Evolutionary conservation across 805 yeast species (phyloP).

Genomic region (Kodamaea kaohsiungensis): DNA sequence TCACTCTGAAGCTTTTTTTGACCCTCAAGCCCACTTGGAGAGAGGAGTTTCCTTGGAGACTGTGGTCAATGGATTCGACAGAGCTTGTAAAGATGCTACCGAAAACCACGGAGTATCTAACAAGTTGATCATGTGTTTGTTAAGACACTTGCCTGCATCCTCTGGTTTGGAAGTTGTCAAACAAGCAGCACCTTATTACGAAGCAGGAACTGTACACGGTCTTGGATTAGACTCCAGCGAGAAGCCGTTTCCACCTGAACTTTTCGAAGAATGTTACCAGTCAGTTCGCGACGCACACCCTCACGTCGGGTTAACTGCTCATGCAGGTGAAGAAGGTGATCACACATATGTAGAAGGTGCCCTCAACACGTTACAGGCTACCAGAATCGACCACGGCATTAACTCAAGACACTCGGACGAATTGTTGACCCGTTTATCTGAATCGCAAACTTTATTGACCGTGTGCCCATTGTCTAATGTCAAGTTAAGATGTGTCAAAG

Average conservation of each 20-base stretch:
- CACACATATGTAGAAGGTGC: slow-evolving; percentile 63
- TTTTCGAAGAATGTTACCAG: slow-evolving; percentile 64
- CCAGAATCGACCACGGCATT: slow-evolving; percentile 82
- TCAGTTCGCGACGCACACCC: slow-evolving; percentile 50
- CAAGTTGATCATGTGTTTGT: slow-evolving; percentile 77
- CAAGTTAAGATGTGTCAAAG: slow-evolving; percentile 69
- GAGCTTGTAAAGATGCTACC: slow-evolving; percentile 66
- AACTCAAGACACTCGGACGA: slow-evolving; percentile 57
- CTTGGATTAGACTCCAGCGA: slow-evolving; percentile 84
- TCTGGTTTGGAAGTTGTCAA: slow-evolving; percentile 60
- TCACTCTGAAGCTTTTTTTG: slow-evolving; percentile 80
- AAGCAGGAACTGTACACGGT: slow-evolving; percentile 55
- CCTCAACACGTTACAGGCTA: slow-evolving; percentile 51
- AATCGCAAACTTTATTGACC: slow-evolving; percentile 57
- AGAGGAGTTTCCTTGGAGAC: slow-evolving; percentile 60
- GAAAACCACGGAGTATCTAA: slow-evolving; percentile 61
- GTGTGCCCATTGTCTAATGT: slow-evolving; percentile 80
- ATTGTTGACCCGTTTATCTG: slow-evolving; percentile 58
- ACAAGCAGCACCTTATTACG: slow-evolving; percentile 51
- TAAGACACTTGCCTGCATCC: slow-evolving; percentile 70
- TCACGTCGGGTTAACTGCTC: slow-evolving; percentile 69
- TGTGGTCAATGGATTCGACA: slow-evolving; percentile 65
- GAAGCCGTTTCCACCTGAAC: slow-evolving; percentile 71
- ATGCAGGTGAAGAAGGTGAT: slow-evolving; percentile 90
- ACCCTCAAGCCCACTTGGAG: slow-evolving; percentile 81